Evolutionary conservation across 179 eudicot genomes (phyloP).

Genomic region (Patellifolia procumbens): DNA sequence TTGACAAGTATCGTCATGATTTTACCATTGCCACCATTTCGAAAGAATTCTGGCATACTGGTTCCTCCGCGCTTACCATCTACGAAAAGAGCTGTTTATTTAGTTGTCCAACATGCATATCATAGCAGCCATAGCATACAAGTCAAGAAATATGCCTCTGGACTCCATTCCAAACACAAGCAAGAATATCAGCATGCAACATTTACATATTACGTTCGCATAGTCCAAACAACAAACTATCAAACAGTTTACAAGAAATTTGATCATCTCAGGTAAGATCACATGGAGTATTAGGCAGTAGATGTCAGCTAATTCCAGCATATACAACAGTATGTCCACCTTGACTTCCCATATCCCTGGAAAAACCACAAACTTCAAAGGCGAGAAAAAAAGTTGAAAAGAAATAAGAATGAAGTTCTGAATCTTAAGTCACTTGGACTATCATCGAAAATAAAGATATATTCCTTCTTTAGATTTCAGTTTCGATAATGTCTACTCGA

Average conservation of each 20-base stretch:
- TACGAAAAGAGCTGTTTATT: too few species aligned
- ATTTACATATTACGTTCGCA: background rate
- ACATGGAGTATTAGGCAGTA: background rate
- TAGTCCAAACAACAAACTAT: conserved; percentile 10
- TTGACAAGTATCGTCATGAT: too few species aligned
- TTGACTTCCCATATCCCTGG: conserved; percentile 19
- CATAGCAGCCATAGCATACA: background rate
- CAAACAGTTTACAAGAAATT: conserved; percentile 14
- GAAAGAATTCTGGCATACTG: too few species aligned
- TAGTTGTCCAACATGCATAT: background rate
- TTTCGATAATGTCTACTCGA: background rate
- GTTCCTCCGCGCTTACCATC: too few species aligned
- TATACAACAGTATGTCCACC: conserved; percentile 16
- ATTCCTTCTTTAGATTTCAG: background rate
- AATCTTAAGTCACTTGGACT: background rate
- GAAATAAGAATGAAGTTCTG: background rate
- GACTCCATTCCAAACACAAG: background rate
- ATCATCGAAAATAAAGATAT: background rate
- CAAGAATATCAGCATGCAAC: background rate
- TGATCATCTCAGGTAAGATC: conserved; percentile 15
- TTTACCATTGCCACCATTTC: too few species aligned
- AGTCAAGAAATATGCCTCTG: background rate
- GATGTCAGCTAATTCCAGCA: conserved; percentile 7
- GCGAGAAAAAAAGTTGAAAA: background rate
- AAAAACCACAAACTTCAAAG: conserved; percentile 6